These are phyloP conservation scores for Tuber borchii DNA, from an alignment of 495 filamentous ascomycete genomes.

Conservation along the genomic window DNA sequence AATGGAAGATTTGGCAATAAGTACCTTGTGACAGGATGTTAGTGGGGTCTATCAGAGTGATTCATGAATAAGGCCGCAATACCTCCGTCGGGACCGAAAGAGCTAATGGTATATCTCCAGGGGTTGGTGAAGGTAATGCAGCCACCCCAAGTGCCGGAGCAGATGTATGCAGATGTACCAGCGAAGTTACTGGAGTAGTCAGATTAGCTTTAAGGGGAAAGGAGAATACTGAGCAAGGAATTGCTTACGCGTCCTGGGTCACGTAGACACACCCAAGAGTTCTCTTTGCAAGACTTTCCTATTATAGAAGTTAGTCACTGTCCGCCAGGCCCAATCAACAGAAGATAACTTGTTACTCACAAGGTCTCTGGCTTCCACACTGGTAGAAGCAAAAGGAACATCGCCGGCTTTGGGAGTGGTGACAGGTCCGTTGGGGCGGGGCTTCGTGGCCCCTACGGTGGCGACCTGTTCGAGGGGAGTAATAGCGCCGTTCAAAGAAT, in stretches of 20 bases:
- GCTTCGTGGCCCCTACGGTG: too few relatives aligned
- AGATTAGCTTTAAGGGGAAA: neutral
- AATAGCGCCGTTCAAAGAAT: too few relatives aligned
- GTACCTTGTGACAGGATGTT: neutral
- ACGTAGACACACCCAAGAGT: neutral
- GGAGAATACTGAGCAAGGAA: neutral
- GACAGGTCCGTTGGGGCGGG: too few relatives aligned
- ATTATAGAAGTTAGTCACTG: neutral
- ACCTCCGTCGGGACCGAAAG: neutral
- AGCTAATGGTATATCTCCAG: neutral
- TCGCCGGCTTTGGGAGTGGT: neutral
- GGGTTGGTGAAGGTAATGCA: neutral
- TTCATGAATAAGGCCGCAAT: neutral
- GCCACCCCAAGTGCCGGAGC: neutral
- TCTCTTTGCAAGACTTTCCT: neutral
- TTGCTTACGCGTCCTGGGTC: neutral
- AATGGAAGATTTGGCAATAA: neutral
- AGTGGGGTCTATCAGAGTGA: neutral
- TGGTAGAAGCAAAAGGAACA: neutral
- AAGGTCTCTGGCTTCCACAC: neutral
- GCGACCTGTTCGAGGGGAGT: too few relatives aligned
- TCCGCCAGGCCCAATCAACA: neutral
- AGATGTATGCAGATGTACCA: fast-evolving
- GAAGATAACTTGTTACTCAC: neutral
- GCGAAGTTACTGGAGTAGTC: neutral